These are phyloP conservation scores for Mangifera indica DNA, from an alignment of 345 rosid genomes.

Conservation along the genomic window DNA sequence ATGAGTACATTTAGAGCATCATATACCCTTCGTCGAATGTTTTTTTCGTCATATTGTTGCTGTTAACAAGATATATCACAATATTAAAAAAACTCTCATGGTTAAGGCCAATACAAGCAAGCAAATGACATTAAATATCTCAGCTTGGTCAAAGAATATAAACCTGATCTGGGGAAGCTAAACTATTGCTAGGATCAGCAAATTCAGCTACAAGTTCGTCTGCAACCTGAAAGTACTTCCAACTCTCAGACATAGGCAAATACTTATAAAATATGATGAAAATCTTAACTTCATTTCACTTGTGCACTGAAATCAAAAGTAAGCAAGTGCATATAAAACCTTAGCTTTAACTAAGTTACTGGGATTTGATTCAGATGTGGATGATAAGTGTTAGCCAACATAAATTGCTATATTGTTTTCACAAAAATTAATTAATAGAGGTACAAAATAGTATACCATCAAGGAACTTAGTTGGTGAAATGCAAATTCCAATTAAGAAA, in stretches of 20 bases:
- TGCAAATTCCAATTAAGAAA: no score
- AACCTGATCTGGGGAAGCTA: conserved; percentile 92
- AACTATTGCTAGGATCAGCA: conserved; percentile 72
- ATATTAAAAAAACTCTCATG: conserved; percentile 1
- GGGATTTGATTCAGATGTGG: not conserved
- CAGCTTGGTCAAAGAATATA: conserved; percentile 10
- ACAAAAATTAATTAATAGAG: not conserved
- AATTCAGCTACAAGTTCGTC: conserved; percentile 99
- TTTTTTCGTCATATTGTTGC: conserved; percentile 99
- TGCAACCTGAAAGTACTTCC: conserved; percentile 69
- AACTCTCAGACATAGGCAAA: conserved; percentile 33
- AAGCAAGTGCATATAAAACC: not conserved
- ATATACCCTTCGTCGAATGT: conserved; percentile 95
- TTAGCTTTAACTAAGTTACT: not conserved
- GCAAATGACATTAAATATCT: not conserved
- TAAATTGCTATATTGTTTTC: not conserved
- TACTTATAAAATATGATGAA: conserved; percentile 10
- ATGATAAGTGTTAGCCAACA: not conserved
- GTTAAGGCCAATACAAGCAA: conserved; percentile 9
- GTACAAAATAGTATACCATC: not conserved
- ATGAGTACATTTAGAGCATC: conserved; percentile 98
- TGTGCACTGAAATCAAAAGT: no score
- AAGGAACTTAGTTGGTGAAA: no score
- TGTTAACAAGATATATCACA: conserved; percentile 31
- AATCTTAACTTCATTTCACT: no score